phyloP scores from a whole-genome alignment of 768 basidiomycete species.

The Pulveroboletus frians region DNA sequence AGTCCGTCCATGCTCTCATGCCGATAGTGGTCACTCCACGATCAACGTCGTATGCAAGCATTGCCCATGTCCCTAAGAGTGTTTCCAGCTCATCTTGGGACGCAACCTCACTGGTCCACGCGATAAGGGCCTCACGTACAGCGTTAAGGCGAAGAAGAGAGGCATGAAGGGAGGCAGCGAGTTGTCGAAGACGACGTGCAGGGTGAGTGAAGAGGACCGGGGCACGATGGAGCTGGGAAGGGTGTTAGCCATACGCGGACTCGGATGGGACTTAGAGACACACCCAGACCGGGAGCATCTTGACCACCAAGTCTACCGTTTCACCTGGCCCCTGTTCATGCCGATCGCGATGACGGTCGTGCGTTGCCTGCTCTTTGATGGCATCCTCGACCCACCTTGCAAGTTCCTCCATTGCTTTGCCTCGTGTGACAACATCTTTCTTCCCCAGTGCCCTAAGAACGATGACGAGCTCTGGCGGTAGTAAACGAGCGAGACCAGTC shows the following conservation, averaged over 20 bases:
- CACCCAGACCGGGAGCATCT: constrained; percentile 90
- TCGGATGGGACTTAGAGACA: constrained; percentile 24
- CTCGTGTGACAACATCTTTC: constrained; percentile 83
- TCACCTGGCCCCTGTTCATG: constrained; percentile 5
- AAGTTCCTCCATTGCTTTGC: constrained; percentile 82
- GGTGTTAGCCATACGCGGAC: constrained; percentile 4
- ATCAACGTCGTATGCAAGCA: constrained; percentile 69
- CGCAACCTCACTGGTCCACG: constrained; percentile 45
- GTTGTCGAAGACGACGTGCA: constrained; percentile 64
- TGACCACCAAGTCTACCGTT: constrained; percentile 35
- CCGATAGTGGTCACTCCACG: constrained; percentile 50
- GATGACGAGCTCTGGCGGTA: constrained; percentile 81
- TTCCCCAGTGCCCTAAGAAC: constrained; percentile 78
- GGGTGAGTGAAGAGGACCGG: constrained; percentile 77
- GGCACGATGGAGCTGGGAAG: constrained; percentile 73
- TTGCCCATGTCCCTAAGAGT: constrained; percentile 68
- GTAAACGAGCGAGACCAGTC: constrained; percentile 63
- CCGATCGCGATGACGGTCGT: constrained; percentile 12
- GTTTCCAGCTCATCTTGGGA: constrained; percentile 48
- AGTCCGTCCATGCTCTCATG: constrained; percentile 48
- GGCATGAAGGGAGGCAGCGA: constrained; percentile 57
- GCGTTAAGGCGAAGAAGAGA: constrained; percentile 55
- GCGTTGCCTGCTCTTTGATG: constrained; percentile 39
- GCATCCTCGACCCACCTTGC: constrained; percentile 59
- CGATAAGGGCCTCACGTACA: constrained; percentile 45